Conservation (phyloP, 306 rosid genomes). For the Inga oerstediana region DNA sequence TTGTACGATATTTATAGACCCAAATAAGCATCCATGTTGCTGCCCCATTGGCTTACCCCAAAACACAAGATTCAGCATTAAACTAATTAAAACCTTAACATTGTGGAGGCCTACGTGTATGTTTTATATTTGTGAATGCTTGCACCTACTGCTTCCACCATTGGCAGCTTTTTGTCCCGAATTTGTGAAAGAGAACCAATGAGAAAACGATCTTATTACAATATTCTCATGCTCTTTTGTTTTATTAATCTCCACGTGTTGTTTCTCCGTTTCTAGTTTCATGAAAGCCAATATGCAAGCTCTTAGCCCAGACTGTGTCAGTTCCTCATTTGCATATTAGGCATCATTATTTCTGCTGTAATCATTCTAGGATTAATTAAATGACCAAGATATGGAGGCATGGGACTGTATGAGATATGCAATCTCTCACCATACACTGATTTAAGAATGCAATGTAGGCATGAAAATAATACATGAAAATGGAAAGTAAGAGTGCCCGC, state of each 20-base stretch:
- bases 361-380: constrained; percentile 12
- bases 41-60: neutral
- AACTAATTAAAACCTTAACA: neutral
- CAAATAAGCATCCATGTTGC: neutral
- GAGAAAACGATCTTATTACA: neutral
- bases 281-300: constrained; percentile 1
- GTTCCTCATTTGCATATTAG: constrained; percentile 21
- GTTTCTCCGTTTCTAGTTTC: constrained; percentile 26
- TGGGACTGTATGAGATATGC: neutral
- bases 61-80: neutral
- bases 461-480: neutral
- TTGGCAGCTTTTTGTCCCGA: constrained; percentile 12
- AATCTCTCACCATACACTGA: neutral
- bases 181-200: constrained; percentile 23
- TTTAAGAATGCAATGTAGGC: neutral
- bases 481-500: constrained; percentile 18
- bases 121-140: neutral
- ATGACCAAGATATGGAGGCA: constrained; percentile 1
- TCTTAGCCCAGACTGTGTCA: constrained; percentile 24
- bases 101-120: neutral
- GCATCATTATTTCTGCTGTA: neutral
- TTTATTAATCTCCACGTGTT: constrained; percentile 33
- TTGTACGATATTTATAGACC: neutral
- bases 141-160: constrained; percentile 21
- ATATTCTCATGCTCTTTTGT: constrained; percentile 19